A percentile compares a stretch with the other conserved stretches of the same genome.
Conservation (phyloP, 441 rosid species). For the Aquilaria agallochum region DNA sequence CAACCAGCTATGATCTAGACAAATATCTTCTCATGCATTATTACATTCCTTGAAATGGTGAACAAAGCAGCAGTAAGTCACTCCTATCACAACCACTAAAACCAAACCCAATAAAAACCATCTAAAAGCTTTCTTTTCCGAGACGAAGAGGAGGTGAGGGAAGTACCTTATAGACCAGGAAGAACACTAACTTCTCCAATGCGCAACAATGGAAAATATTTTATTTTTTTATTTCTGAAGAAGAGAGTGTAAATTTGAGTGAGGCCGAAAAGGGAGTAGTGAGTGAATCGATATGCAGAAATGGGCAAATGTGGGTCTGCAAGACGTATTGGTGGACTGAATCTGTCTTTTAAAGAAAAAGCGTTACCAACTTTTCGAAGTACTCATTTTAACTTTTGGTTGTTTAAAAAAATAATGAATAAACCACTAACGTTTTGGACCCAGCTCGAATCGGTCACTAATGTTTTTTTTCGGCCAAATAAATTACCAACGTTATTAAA, state of each 20-base stretch:
- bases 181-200: constrained; percentile 1
- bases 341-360: constrained; percentile 7
- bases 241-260: neutral
- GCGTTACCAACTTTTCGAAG: constrained; percentile 12
- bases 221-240: neutral
- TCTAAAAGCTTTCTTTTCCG: neutral
- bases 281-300: neutral
- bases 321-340: constrained; percentile 17
- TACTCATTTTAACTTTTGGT: neutral
- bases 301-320: neutral
- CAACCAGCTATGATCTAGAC: neutral
- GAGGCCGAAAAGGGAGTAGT: neutral
- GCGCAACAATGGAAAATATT: constrained; percentile 16
- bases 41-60: constrained; percentile 20
- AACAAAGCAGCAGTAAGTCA: constrained; percentile 16
- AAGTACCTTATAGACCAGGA: neutral
- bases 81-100: constrained; percentile 38
- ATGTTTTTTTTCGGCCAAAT: too few species aligned
- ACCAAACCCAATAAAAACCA: constrained; percentile 22
- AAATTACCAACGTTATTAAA: too few species aligned
- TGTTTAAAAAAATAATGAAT: neutral
- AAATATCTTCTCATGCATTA: neutral
- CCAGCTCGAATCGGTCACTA: too few species aligned
- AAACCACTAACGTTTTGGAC: too few species aligned
- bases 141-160: neutral